Evolutionary conservation across 805 yeast genomes (phyloP), one percentile per base, ranked within the genome.

Genomic region (Candida lessepsii): DNA sequence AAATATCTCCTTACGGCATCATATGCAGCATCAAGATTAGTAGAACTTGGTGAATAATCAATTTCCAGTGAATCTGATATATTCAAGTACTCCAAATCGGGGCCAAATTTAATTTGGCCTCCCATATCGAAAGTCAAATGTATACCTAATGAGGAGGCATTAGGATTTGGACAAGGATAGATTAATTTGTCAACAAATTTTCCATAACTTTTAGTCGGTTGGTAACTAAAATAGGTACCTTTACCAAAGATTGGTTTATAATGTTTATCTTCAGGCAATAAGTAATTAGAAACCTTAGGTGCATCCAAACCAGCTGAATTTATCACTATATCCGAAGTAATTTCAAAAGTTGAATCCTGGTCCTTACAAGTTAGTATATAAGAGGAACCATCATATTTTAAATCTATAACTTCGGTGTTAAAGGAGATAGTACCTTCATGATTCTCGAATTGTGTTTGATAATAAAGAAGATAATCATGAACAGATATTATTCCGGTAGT

Each of bases 401-500:
- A 51, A 0, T 60, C 73, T 0, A 60, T 56, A 2, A 88, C 87
- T 35, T 73, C 56, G 0, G 96, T 79, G 11, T 78, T 79, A 3
- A 78, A 51, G 0, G 84, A 86, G 4, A 82, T 47, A 11, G 83
- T 87, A 3, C 88, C 95, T 2, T 70, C 80, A 38, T 72, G 56
- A 20, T 67, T 64, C 43, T 82, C 85, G 34, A 83, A 69, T 13
- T 61, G 59, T 0, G 83, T 71, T 38, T 74, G 71, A 35, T 75
- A 64, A 57, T 71, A 86, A 21, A 71, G 71, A 75, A 84, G 77
- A 41, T 84, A 67, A 5, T 86, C 80, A 58, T 90, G 96, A 0
- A 95, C 88, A 10, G 87, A 80, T 1, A 88, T 60, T 14, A 89
- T 90, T 0, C 97, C 96, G 0, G 96, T 83, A 0, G 89, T 71